Conservation (phyloP, 768 basidiomycete species). For the Harrya chromipes region DNA sequence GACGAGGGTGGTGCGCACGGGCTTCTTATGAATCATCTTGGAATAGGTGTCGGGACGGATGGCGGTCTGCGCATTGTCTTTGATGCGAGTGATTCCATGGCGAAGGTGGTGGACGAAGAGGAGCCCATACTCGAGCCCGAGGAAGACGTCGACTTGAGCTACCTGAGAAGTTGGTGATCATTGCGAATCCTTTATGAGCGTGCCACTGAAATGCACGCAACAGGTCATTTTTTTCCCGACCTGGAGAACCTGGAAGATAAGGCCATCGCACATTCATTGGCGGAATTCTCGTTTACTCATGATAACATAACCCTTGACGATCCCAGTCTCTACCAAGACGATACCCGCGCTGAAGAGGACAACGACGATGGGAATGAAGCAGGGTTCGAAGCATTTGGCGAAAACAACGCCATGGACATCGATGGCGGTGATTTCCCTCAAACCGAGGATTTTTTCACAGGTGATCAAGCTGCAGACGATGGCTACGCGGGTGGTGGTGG, state of each 20-base stretch:
- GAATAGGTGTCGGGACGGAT: constrained; percentile 71
- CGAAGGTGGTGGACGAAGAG: constrained; percentile 73
- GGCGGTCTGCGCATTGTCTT: constrained; percentile 89
- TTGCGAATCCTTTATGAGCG: neutral
- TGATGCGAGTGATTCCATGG: constrained; percentile 90
- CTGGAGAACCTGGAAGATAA: constrained; percentile 58
- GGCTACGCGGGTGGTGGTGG: constrained; percentile 39
- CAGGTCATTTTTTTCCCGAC: constrained; percentile 74
- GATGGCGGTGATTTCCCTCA: constrained; percentile 39
- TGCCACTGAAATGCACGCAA: constrained; percentile 5
- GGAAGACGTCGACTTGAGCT: constrained; percentile 62
- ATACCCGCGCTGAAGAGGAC: constrained; percentile 40
- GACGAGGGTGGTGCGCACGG: constrained; percentile 98
- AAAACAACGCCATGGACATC: constrained; percentile 35
- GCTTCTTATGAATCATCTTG: constrained; percentile 93
- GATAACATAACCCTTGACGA: constrained; percentile 61
- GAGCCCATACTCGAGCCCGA: constrained; percentile 61
- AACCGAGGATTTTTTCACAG: constrained; percentile 67
- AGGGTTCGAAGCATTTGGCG: constrained; percentile 22
- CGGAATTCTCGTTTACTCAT: constrained; percentile 79
- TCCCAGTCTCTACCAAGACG: constrained; percentile 55
- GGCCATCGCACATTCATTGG: constrained; percentile 78
- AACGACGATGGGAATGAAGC: constrained; percentile 29
- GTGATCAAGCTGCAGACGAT: constrained; percentile 53
- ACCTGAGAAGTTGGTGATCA: constrained; percentile 52